phyloP scores from a whole-genome alignment of 768 basidiomycete species.

The Tylopilus felleus region DNA sequence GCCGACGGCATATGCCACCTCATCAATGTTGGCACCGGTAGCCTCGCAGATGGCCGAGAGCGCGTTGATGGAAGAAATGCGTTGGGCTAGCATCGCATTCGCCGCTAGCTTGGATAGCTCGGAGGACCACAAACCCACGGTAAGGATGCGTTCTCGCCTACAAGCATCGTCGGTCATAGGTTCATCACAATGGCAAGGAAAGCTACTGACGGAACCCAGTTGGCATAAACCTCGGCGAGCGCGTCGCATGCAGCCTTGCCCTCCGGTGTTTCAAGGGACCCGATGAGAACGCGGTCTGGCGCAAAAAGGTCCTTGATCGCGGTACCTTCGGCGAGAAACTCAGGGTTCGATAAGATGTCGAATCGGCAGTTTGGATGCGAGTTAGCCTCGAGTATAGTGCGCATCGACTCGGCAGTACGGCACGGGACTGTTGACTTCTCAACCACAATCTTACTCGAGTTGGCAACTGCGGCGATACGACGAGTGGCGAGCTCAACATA shows the following conservation, averaged over 20 bases:
- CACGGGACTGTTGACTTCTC: conserved; percentile 99
- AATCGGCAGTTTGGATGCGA: conserved; percentile 88
- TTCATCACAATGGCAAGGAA: not conserved
- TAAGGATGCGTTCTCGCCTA: conserved; percentile 76
- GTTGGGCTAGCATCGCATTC: conserved; percentile 98
- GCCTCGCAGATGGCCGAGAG: conserved; percentile 98
- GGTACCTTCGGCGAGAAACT: conserved; percentile 98
- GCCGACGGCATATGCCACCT: conserved; percentile 92
- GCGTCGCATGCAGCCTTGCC: conserved; percentile 78
- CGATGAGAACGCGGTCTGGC: conserved; percentile 96
- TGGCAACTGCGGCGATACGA: conserved; percentile 89
- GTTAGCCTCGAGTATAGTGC: conserved; percentile 98
- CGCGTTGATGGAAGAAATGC: conserved; percentile 97
- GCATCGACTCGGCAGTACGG: conserved; percentile 98
- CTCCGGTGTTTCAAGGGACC: conserved; percentile 86
- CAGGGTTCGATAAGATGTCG: conserved; percentile 98
- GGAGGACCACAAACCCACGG: conserved; percentile 97
- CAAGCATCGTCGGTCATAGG: not conserved
- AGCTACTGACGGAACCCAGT: conserved; percentile 88
- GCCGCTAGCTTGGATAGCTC: conserved; percentile 98
- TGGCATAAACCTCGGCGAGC: conserved; percentile 79
- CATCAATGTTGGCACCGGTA: conserved; percentile 97
- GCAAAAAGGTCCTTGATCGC: conserved; percentile 84
- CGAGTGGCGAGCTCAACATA: conserved; percentile 97
- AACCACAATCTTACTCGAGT: conserved; percentile 93